These are phyloP conservation scores for Cercospora beticola DNA, from an alignment of 2,329 filamentous ascomycete genomes.

Conservation along the genomic window DNA sequence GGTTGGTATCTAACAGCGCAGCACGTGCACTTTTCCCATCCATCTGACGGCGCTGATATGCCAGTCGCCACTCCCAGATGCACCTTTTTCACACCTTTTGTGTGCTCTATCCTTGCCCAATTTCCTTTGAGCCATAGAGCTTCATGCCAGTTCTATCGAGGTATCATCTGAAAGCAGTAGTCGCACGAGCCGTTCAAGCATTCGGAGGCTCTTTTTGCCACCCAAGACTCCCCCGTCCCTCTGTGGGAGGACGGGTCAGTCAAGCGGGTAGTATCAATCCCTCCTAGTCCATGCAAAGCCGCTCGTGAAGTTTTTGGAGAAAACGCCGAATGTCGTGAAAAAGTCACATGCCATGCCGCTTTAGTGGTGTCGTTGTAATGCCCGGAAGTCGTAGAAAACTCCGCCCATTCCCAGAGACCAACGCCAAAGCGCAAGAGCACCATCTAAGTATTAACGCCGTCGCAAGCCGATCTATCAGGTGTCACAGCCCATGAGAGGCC, in stretches of 20 bases:
- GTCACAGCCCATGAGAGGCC: conserved; percentile 19
- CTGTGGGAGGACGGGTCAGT: conserved; percentile 13
- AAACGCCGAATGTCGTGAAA: conserved; percentile 19
- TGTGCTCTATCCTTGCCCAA: conserved; percentile 8
- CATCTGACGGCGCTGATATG: conserved; percentile 7
- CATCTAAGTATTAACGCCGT: conserved; percentile 27
- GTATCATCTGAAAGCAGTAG: conserved; percentile 23
- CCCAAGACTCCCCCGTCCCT: conserved; percentile 14
- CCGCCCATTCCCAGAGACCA: conserved; percentile 14
- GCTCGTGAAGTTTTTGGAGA: conserved; percentile 12
- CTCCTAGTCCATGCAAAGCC: conserved; percentile 20
- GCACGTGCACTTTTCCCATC: conserved; percentile 7
- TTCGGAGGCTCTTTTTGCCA: conserved; percentile 3
- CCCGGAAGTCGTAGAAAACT: conserved; percentile 14
- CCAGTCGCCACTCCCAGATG: conserved; percentile 15
- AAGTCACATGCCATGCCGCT: conserved; percentile 22
- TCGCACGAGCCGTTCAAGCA: conserved; percentile 13
- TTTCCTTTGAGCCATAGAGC: conserved; percentile 16
- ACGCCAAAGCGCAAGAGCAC: conserved; percentile 8
- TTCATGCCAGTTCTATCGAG: conserved; percentile 19
- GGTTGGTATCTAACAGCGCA: conserved; percentile 6
- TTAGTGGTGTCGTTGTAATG: conserved; percentile 17
- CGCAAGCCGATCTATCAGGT: conserved; percentile 27
- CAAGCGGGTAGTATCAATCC: conserved; percentile 11
- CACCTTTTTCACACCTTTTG: conserved; percentile 9